phyloP scores from a whole-genome alignment of 306 rosid genomes.

The Pyrus pyrifolia region DNA sequence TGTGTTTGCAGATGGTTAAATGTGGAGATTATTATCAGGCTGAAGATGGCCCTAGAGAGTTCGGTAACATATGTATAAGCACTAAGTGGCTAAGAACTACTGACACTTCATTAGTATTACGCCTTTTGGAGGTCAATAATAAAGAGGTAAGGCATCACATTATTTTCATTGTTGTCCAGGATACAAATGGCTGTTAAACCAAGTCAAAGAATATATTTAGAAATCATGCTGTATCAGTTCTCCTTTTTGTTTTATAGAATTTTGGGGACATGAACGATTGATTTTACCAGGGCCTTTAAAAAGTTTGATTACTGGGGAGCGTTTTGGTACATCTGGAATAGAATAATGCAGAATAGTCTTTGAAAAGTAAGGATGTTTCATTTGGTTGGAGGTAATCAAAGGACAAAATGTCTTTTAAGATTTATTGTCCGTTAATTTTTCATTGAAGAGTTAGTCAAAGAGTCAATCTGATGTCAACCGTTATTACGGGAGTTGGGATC shows the following conservation, averaged over 20 bases:
- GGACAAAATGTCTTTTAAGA: background rate
- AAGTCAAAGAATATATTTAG: background rate
- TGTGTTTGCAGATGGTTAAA: constrained; percentile 42
- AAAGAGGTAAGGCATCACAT: constrained; percentile 38
- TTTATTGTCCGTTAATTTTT: no score
- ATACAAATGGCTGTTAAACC: background rate
- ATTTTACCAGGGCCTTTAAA: background rate
- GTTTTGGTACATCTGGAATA: background rate
- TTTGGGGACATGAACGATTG: background rate
- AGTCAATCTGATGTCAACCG: background rate
- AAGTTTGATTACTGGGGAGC: background rate
- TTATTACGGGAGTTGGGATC: background rate
- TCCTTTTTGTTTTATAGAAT: background rate
- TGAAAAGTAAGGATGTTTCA: background rate
- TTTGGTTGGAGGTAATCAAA: background rate
- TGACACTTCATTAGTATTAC: constrained; percentile 53
- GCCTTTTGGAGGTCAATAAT: constrained; percentile 61
- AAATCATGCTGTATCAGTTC: background rate
- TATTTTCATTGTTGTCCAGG: background rate
- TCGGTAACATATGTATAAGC: constrained; percentile 58
- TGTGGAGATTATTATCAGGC: constrained; percentile 94
- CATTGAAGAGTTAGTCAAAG: background rate
- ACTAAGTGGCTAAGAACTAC: constrained; percentile 65
- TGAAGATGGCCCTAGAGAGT: constrained; percentile 83
- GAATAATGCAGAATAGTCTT: background rate